Evolutionary conservation across 2,329 filamentous ascomycete species (phyloP), one percentile per base, ranked within the genome.

Genomic region (Fusarium compactum): DNA sequence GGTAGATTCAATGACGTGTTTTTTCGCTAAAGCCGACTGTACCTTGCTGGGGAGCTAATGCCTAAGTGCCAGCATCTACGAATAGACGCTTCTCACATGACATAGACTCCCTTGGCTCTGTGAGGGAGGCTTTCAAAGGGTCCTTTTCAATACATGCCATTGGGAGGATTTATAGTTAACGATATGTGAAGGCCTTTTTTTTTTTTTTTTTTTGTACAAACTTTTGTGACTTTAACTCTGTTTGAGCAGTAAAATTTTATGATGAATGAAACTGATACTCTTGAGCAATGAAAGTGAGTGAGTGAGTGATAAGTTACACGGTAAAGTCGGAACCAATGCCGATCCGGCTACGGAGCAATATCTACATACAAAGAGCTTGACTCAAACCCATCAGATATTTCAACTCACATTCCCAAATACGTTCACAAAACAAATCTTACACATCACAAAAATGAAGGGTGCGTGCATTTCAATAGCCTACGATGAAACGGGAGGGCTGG

Each of bases 391-490:
- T 30, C 43, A 34, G 30, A 62, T 62, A 62, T n/a, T 30, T 27
- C 38, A 66, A 20, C 34, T 58, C 14, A 22, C 52, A 64, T 29
- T 55, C 40, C 8, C 34, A 41, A 46, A 52, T 25, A 30, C 27
- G 50, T 51, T 38, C 24, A 24, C 12, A 22, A 50, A 20, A 22
- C 25, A 53, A 67, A 45, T 8, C 40, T 30, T 18, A 45, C 43
- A 50, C 22, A 46, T 46, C 18, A 32, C 46, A 62, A 62, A 47
- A 27, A 75, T 75, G 73, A 75, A 75, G 59, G 73, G 73, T 74
- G 62, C 29, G 73, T 69, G 40, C 62, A 56, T 45, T 41, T 29
- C 58, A 50, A 27, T 58, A 38, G 41, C 20, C 51, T 22, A 59
- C 14, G 38, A 46, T 50, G 30, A 62, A 70, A 51, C 53, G 43